phyloP scores from a whole-genome alignment of 192 early-diverging fungal genomes.

The Entomortierella parvispora region DNA sequence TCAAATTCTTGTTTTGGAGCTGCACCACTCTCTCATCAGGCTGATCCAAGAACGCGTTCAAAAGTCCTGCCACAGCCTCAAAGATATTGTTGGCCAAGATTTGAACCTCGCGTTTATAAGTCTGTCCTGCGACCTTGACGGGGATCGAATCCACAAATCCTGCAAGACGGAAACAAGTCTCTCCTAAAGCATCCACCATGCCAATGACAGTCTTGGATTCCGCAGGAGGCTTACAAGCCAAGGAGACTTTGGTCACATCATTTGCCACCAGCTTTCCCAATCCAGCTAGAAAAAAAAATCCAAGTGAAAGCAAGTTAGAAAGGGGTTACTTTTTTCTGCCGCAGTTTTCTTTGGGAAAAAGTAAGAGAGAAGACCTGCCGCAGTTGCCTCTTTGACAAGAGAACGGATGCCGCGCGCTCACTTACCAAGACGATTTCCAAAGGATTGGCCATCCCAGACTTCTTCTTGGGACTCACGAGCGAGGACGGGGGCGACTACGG shows the following conservation, averaged over 20 bases:
- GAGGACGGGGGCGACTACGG: background rate
- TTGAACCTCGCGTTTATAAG: constrained; percentile 43
- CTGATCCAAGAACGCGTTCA: constrained; percentile 52
- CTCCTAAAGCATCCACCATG: constrained; percentile 47
- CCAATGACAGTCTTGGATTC: constrained; percentile 39
- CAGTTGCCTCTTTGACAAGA: too few species aligned
- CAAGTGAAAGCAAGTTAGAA: background rate
- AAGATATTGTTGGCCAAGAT: constrained; percentile 43
- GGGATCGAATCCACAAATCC: constrained; percentile 55
- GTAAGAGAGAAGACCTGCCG: background rate
- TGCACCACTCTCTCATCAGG: constrained; percentile 27
- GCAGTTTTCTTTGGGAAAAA: background rate
- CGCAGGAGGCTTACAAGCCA: constrained; percentile 56
- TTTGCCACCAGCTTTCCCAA: constrained; percentile 38
- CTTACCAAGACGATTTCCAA: constrained; percentile 44
- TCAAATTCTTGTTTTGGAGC: constrained; percentile 29
- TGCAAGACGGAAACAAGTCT: constrained; percentile 54
- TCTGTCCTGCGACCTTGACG: constrained; percentile 45
- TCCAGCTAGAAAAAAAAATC: constrained; percentile 6
- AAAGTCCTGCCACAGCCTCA: constrained; percentile 34
- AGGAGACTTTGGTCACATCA: constrained; percentile 45
- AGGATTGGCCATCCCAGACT: constrained; percentile 41
- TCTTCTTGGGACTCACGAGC: constrained; percentile 18
- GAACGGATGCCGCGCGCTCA: too few species aligned
- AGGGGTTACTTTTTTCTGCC: background rate